Evolutionary conservation across 73 alveolate species (phyloP).

Genomic region (Breviolum minutum): DNA sequence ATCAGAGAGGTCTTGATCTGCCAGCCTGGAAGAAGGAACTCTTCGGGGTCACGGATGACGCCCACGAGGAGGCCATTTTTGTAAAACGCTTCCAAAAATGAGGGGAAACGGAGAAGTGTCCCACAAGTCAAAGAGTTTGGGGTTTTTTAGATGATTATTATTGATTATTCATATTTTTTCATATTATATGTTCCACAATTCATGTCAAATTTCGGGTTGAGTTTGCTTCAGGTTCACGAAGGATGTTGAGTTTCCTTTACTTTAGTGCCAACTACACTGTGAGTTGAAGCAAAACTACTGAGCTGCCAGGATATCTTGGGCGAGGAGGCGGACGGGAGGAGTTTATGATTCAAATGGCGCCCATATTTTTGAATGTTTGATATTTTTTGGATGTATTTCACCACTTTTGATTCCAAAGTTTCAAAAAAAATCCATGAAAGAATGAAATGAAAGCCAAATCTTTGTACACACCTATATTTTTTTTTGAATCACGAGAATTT

Average conservation of each 20-base stretch:
- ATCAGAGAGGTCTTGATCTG: conserved; percentile 5
- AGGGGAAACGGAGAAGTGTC: not conserved
- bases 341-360: too few relatives aligned
- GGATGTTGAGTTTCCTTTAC: not conserved
- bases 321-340: too few relatives aligned
- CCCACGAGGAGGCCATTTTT: not conserved
- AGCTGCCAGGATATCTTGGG: conserved; percentile 44
- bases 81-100: not conserved
- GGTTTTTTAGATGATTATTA: not conserved
- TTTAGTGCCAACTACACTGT: not conserved
- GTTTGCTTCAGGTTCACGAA: not conserved
- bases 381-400: too few relatives aligned
- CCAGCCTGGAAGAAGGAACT: conserved; percentile 47
- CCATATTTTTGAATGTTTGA: too few relatives aligned
- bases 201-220: not conserved
- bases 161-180: not conserved
- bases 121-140: not conserved
- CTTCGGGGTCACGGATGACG: not conserved
- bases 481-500: too few relatives aligned
- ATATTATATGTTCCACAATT: not conserved
- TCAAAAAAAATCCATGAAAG: too few relatives aligned
- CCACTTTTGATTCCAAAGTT: too few relatives aligned
- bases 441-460: too few relatives aligned
- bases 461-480: too few relatives aligned
- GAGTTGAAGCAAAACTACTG: not conserved